Evolutionary conservation across 2,329 filamentous ascomycete species (phyloP), one percentile per base, ranked within the genome.

Genomic region (Corniculantispora saksenae): DNA sequence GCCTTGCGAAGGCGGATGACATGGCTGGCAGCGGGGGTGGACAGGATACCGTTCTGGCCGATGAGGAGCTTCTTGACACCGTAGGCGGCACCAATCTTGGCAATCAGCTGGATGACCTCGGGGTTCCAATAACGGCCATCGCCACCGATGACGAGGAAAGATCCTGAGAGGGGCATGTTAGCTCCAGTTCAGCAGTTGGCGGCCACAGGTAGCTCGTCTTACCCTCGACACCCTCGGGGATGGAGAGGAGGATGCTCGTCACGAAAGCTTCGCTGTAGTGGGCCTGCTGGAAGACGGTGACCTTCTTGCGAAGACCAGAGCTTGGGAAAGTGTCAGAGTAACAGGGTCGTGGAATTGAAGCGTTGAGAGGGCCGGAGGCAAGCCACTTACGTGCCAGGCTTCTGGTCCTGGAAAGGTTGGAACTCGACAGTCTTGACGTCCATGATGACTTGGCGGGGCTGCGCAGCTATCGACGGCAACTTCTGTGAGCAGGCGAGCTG

Each of bases 41-140:
- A 97, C 74, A 99, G 86, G 75, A 99, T 98, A 78, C 95, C 95
- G 79, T 97, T 85, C 80, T 97, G 94, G 67, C 95, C 95, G 81
- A 99, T 91, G 76, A 99, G 80, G 64, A 99, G 89, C 89, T 98
- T 99, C 91, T 97, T 98, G 76, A 98, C 95, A 69, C 95, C 95
- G 76, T 99, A 98, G 62, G 94, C 95, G 71, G 93, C 91, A 78
- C 93, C 90, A 74, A 99, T 98, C 85, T 97, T 97, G 72, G 94
- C 94, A 78, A 98, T 98, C 80, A 97, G 81, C 82, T 98, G 94
- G 72, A 97, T 91, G 67, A 97, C 94, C 79, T 98, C 94, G 54
- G 94, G 91, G 82, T 99, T 99, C 88, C 91, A 98, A 86, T 89
- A 99, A 70, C 95, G 91, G 68, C 95, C 95, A 84, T 99, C 95